phyloP scores from a whole-genome alignment of 1,284 basidiomycete genomes.

The Leccinum pachyderme region DNA sequence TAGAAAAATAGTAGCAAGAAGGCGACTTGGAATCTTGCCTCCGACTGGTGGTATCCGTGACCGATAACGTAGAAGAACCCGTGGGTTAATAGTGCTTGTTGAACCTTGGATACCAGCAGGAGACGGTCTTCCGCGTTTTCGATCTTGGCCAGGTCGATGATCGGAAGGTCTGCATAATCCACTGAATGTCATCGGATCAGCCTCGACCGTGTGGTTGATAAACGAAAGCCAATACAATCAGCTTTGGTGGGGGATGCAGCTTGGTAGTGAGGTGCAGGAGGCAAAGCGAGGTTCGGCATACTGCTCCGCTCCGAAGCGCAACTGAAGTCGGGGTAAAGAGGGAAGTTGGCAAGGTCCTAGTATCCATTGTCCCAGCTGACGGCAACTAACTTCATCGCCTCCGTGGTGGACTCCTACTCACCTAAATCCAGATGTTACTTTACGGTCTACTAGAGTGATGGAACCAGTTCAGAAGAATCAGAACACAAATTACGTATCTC shows the following conservation, averaged over 20 bases:
- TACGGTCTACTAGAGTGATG: too few relatives aligned
- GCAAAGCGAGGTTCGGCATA: slow-evolving; percentile 7
- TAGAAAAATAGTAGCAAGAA: neutral
- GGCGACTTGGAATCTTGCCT: slow-evolving; percentile 36
- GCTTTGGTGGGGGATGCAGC: slow-evolving; percentile 22
- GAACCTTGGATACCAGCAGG: slow-evolving; percentile 47
- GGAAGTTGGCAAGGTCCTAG: too few relatives aligned
- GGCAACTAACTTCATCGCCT: too few relatives aligned
- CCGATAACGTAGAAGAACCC: slow-evolving; percentile 66
- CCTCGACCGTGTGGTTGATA: neutral
- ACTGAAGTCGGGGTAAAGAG: too few relatives aligned
- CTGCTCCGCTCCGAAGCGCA: too few relatives aligned
- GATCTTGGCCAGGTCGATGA: slow-evolving; percentile 61
- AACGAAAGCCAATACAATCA: slow-evolving; percentile 16
- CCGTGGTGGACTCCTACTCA: too few relatives aligned
- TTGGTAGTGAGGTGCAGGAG: slow-evolving; percentile 22
- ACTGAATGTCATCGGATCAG: slow-evolving; percentile 38
- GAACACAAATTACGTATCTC: too few relatives aligned
- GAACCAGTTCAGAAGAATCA: too few relatives aligned
- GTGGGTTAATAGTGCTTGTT: slow-evolving; percentile 56
- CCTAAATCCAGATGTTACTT: too few relatives aligned
- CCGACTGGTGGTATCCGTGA: slow-evolving; percentile 48
- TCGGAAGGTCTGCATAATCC: slow-evolving; percentile 64
- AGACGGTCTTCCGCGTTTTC: slow-evolving; percentile 36
- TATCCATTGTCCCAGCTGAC: too few relatives aligned